Evolutionary conservation across 441 rosid genomes (phyloP).

Genomic region (Adansonia grandidieri): DNA sequence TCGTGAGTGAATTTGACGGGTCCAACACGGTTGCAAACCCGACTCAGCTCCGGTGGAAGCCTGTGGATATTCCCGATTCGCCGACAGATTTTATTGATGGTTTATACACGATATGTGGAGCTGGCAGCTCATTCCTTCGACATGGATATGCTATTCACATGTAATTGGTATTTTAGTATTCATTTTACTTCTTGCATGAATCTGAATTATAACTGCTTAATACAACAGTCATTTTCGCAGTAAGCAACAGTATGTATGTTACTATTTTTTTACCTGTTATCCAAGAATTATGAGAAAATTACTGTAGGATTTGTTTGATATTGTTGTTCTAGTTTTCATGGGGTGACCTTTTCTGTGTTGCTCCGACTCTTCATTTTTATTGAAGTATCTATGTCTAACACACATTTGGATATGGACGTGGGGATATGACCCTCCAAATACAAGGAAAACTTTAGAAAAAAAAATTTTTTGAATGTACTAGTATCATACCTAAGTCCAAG

Average conservation of each 20-base stretch:
- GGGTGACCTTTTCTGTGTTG: not conserved
- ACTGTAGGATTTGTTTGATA: not conserved
- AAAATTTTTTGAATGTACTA: no score
- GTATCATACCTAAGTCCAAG: no score
- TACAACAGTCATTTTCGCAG: not conserved
- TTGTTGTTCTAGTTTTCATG: not conserved
- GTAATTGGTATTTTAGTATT: conserved; percentile 45
- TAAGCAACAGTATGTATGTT: not conserved
- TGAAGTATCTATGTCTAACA: no score
- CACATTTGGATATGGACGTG: no score
- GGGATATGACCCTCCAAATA: no score
- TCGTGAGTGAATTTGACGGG: conserved; percentile 77
- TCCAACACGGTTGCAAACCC: conserved; percentile 75
- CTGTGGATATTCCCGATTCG: conserved; percentile 65
- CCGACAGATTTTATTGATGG: conserved; percentile 87
- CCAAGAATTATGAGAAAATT: not conserved
- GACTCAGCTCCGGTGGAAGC: conserved; percentile 94
- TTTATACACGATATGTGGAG: conserved; percentile 79
- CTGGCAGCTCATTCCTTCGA: conserved; percentile 92
- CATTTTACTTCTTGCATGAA: conserved; percentile 22
- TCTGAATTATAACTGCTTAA: not conserved
- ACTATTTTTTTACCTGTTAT: not conserved
- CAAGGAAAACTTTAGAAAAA: no score
- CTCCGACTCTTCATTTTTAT: no score
- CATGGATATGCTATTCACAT: conserved; percentile 96